Evolutionary conservation across 345 rosid genomes (phyloP).

Genomic region (Punica granatum): DNA sequence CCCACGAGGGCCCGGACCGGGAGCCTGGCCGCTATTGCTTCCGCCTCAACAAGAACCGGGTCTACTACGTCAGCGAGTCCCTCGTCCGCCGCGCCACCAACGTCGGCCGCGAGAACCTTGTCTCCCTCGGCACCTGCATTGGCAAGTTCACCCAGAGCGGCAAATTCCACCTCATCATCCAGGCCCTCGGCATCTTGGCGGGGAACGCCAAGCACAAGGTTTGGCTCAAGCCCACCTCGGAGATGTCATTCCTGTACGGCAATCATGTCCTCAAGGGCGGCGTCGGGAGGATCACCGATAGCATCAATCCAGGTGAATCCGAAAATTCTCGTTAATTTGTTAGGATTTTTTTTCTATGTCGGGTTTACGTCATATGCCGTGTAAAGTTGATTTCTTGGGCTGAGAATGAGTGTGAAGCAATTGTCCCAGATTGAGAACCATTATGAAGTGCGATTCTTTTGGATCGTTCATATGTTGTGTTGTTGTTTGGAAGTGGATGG

Average conservation of each 20-base stretch:
- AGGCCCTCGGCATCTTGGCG: conserved; percentile 52
- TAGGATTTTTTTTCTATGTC: neutral
- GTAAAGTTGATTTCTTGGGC: neutral
- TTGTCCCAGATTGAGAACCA: neutral
- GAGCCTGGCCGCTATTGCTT: conserved; percentile 76
- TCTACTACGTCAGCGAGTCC: conserved; percentile 72
- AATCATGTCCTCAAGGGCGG: conserved; percentile 93
- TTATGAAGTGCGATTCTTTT: neutral
- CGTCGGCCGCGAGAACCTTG: conserved; percentile 47
- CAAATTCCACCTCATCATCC: conserved; percentile 64
- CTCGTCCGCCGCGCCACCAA: conserved; percentile 84
- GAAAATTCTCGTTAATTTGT: neutral
- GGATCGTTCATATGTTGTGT: neutral
- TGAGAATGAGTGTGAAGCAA: neutral
- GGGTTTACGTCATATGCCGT: neutral
- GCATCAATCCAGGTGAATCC: conserved; percentile 27
- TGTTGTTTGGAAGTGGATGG: neutral
- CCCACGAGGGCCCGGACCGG: conserved; percentile 77
- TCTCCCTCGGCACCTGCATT: conserved; percentile 70
- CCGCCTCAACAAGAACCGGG: conserved; percentile 77
- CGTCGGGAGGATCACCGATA: conserved; percentile 75
- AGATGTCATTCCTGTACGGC: conserved; percentile 89
- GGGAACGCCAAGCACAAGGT: conserved; percentile 83
- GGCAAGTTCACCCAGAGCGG: conserved; percentile 81
- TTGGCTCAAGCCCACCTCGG: conserved; percentile 91